Base-by-base conservation (phyloP, 768 basidiomycete species). In the Kwoniella sp. region DNA sequence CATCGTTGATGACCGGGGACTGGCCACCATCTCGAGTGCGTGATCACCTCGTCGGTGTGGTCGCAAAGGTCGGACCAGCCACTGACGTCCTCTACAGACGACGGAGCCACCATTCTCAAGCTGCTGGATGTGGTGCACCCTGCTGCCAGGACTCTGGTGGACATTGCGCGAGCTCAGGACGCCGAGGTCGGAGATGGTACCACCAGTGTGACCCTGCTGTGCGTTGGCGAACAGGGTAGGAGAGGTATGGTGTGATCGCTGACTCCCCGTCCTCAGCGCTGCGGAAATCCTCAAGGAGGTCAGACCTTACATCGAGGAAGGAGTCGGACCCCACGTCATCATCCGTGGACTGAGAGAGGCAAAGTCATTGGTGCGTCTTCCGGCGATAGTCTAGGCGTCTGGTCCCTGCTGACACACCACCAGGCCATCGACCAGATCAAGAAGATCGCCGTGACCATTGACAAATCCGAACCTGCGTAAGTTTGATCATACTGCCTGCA, bases 161-260 rank as follows among this genome's bases (percentile, higher is more conserved):
- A 99, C 68, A 96, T 98, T 70, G 95, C 91, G 36, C 84, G 95
- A 27, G 92, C 95, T 12, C 95, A 98, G 73, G 95, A 99, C 64
- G 95, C 98, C 70, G 92, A 96, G 80, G 92, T 95, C 37, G 95
- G 95, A 59, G 95, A 99, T 77, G 95, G 95, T 49, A 99, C 95
- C 28, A 99, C 95, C 15, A 91, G 88, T 33, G 93, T 98, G 32
- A 92, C 95, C 9, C 80, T 99, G 22, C 79, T 99, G 20, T 69
- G 32, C 48, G 66, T 51, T 41, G 15, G 17, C 45, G 15, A 32
- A 8, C 31, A 25, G 29, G n/a, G 6, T 10, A 14, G 19, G 25
- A 32, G 28, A 17, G 28, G 26, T 11, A 3, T 5, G 3, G 2
- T n/a, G 29, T 12, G 10, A 32, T 10, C 10, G n/a, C 10, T 33